A percentile compares a stretch with the other conserved stretches of the same genome.
phyloP scores from a whole-genome alignment of 768 basidiomycete genomes.

The Polyporus arcularius region DNA sequence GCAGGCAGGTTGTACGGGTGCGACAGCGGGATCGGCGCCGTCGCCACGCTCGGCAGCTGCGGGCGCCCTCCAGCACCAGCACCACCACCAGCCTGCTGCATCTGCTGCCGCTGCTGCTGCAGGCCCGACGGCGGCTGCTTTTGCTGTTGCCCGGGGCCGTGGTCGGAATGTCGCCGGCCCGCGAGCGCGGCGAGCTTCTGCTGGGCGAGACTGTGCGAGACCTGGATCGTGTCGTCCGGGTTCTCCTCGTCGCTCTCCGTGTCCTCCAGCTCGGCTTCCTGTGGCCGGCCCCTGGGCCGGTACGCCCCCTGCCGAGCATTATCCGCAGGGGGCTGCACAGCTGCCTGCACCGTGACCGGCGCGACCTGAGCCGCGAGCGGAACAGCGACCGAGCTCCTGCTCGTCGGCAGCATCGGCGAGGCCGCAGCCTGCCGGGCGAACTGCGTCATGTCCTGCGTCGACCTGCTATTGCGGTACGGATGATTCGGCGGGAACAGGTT shows the following conservation, averaged over 20 bases:
- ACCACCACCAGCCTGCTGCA: background rate
- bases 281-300: slow-evolving; percentile 64
- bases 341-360: slow-evolving; percentile 41
- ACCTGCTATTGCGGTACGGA: slow-evolving; percentile 56
- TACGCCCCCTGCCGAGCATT: slow-evolving; percentile 40
- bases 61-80: slow-evolving; percentile 13
- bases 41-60: slow-evolving; percentile 36
- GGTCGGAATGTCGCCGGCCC: slow-evolving; percentile 42
- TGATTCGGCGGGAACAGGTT: slow-evolving; percentile 57
- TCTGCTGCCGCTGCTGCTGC: slow-evolving; percentile 2
- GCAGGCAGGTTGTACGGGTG: slow-evolving; percentile 76
- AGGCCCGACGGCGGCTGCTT: slow-evolving; percentile 18
- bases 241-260: slow-evolving; percentile 49
- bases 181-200: slow-evolving; percentile 63
- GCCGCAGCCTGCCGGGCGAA: slow-evolving; percentile 18
- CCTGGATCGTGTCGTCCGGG: slow-evolving; percentile 52
- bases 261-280: slow-evolving; percentile 66
- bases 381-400: slow-evolving; percentile 59
- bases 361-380: slow-evolving; percentile 58
- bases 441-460: slow-evolving; percentile 48
- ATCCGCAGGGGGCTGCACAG: slow-evolving; percentile 25
- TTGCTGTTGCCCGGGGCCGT: slow-evolving; percentile 18
- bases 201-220: slow-evolving; percentile 71
- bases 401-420: slow-evolving; percentile 38
- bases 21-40: slow-evolving; percentile 59